Percentiles rank a stretch among this genome's conserved stretches.
These are phyloP conservation scores for Hypseocharis bilobata DNA, from an alignment of 441 rosid genomes.

Conservation along the genomic window DNA sequence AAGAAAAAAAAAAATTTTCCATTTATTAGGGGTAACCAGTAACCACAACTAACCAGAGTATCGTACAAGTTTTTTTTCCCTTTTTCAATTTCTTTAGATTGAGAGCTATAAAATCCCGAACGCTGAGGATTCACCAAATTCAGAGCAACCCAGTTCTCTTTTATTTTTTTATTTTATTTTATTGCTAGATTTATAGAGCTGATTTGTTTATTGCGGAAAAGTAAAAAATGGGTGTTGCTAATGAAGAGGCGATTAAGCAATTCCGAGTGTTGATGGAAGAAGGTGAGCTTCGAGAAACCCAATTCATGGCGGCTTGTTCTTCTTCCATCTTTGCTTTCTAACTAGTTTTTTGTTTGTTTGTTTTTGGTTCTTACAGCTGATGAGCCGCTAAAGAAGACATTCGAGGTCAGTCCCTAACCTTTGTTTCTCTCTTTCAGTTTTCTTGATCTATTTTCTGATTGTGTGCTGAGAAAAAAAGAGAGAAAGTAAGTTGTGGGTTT, in stretches of 20 bases:
- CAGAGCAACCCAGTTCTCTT: constrained; percentile 9
- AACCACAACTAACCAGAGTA: too few species aligned
- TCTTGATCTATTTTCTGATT: constrained; percentile 18
- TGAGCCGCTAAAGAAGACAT: constrained; percentile 53
- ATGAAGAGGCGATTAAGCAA: constrained; percentile 64
- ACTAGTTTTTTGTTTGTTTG: not conserved
- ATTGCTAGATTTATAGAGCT: not conserved
- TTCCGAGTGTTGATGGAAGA: constrained; percentile 54
- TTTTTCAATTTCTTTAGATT: not conserved
- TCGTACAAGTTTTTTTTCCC: not conserved
- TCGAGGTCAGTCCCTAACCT: constrained; percentile 43
- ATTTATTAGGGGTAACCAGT: too few species aligned
- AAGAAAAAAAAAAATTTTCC: too few species aligned
- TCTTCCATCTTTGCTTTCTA: constrained; percentile 19
- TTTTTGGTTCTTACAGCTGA: constrained; percentile 44
- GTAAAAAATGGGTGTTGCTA: constrained; percentile 37
- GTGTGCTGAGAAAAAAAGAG: not conserved
- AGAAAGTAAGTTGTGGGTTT: not conserved
- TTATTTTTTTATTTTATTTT: not conserved
- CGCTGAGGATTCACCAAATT: not conserved
- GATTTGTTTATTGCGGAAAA: constrained; percentile 2
- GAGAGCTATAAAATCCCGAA: not conserved
- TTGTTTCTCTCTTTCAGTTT: constrained; percentile 7
- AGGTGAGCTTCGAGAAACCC: constrained; percentile 38
- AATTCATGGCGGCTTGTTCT: constrained; percentile 9